Evolutionary conservation across 2,329 filamentous ascomycete species (phyloP), one percentile per base, ranked within the genome.

Genomic region (Fusarium coffeatum): DNA sequence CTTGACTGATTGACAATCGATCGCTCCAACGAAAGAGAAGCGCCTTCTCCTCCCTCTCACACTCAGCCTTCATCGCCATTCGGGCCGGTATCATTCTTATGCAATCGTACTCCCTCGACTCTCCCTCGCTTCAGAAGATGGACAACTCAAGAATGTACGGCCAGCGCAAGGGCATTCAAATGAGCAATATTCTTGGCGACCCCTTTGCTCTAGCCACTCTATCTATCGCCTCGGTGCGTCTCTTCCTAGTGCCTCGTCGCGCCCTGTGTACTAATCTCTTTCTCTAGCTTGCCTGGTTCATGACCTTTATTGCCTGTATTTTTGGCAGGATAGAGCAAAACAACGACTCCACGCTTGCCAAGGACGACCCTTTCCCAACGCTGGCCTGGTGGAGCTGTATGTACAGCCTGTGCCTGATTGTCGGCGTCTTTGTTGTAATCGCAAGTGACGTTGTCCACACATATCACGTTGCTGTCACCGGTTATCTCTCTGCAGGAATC

Each of bases 171-270:
- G 84, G 86, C 76, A 90, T 97, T 81, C 91, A 88, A 80, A 81
- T 94, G 80, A 92, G 92, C 79, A 97, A 98, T 82, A 94, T 99
- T 75, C 87, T 98, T 66, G 96, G 96, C 76, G 95, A 99, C 82
- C 96, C 96, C 8, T 98, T 99, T 81, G 94, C 95, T 64, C 88
- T 99, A 65, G 94, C 94, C 58, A 98, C 96, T 37, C 89, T 97
- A 70, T 98, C 95, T 61, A 98, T 98, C 80, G 89, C 92, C 69
- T 86, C 93, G 78, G 95, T 98, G 89, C 81, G 93, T 88, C 59
- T 30, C 28, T 46, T 55, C 41, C 28, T 51, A 51, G 51, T 41
- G 22, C 32, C 28, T 45, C 20, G 18, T 16, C 45, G 23, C 34
- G 20, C 25, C 18, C 16, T n/a, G 28, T 53, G 54, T 46, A 62